Conservation (phyloP, 2,329 filamentous ascomycete species). For the Fusarium subglutinans region DNA sequence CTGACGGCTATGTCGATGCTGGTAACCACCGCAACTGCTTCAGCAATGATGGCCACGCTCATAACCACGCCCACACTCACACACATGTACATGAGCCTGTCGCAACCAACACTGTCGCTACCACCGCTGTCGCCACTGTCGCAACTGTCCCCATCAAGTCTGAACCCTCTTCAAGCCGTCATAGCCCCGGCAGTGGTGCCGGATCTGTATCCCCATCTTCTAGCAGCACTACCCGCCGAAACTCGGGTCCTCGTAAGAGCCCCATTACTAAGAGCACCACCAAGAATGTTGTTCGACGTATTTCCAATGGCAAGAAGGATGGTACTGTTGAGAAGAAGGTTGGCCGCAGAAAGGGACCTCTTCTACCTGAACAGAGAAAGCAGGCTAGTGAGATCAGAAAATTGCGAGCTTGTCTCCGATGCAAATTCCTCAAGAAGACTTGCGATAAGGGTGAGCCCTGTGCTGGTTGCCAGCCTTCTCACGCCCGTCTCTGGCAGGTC, state of each 20-base stretch:
- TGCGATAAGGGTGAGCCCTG: slow-evolving; percentile 98
- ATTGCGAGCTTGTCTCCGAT: slow-evolving; percentile 89
- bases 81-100: slow-evolving; percentile 59
- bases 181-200: slow-evolving; percentile 68
- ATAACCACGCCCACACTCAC: slow-evolving; percentile 47
- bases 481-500: slow-evolving; percentile 95
- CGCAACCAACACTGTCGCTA: slow-evolving; percentile 73
- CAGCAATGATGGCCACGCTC: slow-evolving; percentile 63
- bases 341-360: slow-evolving; percentile 86
- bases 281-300: slow-evolving; percentile 86
- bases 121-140: slow-evolving; percentile 73
- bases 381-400: slow-evolving; percentile 98
- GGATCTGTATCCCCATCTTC: slow-evolving; percentile 70
- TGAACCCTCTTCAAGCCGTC: slow-evolving; percentile 60
- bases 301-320: slow-evolving; percentile 80
- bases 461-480: slow-evolving; percentile 92
- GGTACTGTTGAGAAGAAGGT: slow-evolving; percentile 87
- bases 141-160: slow-evolving; percentile 76
- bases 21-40: slow-evolving; percentile 69
- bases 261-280: slow-evolving; percentile 77
- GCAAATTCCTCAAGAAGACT: slow-evolving; percentile 99
- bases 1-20: slow-evolving; percentile 76
- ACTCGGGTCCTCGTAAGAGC: slow-evolving; percentile 77
- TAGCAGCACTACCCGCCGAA: slow-evolving; percentile 70
- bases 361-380: slow-evolving; percentile 92